Evolutionary conservation across 192 early-diverging fungal genomes (phyloP), one percentile per base, ranked within the genome.

Genomic region (Coemansia sp.): DNA sequence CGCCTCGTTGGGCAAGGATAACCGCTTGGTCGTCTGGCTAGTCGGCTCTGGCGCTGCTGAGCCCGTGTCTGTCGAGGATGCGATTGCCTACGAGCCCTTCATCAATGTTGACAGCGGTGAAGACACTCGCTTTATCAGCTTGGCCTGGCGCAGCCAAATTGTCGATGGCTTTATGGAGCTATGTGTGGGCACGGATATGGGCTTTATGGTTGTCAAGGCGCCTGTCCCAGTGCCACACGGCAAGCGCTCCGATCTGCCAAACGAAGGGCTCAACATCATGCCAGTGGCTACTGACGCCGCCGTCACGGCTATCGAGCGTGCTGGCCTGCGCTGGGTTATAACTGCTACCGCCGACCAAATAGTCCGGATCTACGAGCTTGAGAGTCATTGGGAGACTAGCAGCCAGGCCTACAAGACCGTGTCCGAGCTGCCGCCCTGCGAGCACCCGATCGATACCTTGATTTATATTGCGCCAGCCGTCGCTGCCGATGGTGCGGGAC

Each of bases 1-100:
- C 6, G 80, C 80, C 0, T 77, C 80, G 34, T 49, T 82, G 57
- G 80, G 80, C 66, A 82, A 82, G 43, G 80, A 82, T 46, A 76
- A 82, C 69, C 74, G 80, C n/a, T 64, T 82, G 15, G 77, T 82
- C 15, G 67, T 82, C 40, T 82, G 80, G 80, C 65, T 76, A 18
- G 75, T 82, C 5, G 74, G 75, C 5, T 75, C 80, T 18, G 80
- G 76, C 5, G 72, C 74, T 49, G 29, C 65, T 15, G 62, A 77
- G 20, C 66, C 71, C 0, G 62, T 43, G 16, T 70, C 71, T 0
- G 44, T 69, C 36, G 80, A 82, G 50, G 72, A 69, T 29, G 72
- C 80, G 6, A 77, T 82, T 46, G 71, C 68, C 39, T 77, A 82
- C 43, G 80, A 82, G 69, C 80, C 80, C 38, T 77, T 82, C 22